Evolutionary conservation across 371 early-diverging fungal genomes (phyloP).

Genomic region (Mortierella sp.): DNA sequence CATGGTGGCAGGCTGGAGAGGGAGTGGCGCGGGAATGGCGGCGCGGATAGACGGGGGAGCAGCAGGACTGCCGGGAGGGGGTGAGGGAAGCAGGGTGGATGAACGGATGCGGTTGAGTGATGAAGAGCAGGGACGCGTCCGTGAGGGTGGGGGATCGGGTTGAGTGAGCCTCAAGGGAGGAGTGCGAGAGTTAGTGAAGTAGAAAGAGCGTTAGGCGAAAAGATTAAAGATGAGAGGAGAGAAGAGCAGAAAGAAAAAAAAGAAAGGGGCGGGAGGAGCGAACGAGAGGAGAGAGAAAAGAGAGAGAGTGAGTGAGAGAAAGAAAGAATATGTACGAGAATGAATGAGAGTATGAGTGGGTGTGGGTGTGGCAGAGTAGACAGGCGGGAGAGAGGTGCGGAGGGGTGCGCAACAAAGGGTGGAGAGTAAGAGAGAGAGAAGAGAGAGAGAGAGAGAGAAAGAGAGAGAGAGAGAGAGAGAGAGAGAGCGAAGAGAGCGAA

Average conservation of each 20-base stretch:
- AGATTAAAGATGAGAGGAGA: conserved; percentile 3
- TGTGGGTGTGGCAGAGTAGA: conserved; percentile 1
- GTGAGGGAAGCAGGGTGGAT: not conserved
- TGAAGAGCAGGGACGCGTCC: not conserved
- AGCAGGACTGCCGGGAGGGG: not conserved
- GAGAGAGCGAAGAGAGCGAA: not conserved
- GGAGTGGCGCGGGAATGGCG: not conserved
- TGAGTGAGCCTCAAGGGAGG: not conserved
- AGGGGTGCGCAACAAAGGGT: not conserved
- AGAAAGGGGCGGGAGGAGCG: not conserved
- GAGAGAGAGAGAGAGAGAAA: not conserved
- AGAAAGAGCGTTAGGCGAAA: not conserved
- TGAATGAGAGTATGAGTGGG: not conserved
- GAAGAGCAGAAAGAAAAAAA: not conserved
- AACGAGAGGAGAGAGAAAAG: not conserved
- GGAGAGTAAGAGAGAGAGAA: not conserved
- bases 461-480: not conserved
- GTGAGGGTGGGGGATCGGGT: no score
- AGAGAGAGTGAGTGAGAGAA: not conserved
- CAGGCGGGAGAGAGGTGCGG: not conserved
- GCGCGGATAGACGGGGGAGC: not conserved
- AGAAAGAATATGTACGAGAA: not conserved
- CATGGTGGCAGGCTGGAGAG: conserved; percentile 17
- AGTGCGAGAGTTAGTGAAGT: not conserved
- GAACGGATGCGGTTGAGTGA: conserved; percentile 3